A percentile compares a stretch with the other conserved stretches of the same genome.
Conservation (phyloP, 169 alveolate genomes). For the Plasmodium berghei region DNA sequence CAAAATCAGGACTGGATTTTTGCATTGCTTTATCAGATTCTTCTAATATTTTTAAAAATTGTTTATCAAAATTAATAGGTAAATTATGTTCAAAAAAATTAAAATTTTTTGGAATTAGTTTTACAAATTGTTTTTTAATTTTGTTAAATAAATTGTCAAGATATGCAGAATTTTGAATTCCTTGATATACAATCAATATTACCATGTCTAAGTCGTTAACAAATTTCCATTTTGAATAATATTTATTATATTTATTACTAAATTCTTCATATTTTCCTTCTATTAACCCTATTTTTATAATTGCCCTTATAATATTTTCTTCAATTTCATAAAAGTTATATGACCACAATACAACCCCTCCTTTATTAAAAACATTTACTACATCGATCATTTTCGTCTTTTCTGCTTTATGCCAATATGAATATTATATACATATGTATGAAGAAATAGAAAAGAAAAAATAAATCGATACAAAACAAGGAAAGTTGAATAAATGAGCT, state of each 20-base stretch:
- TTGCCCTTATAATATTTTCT: conserved; percentile 41
- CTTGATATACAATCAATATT: conserved; percentile 55
- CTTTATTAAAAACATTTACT: conserved; percentile 61
- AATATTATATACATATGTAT: background rate
- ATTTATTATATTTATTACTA: conserved; percentile 43
- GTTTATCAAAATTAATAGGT: conserved; percentile 47
- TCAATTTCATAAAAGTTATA: conserved; percentile 61
- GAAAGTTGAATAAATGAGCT: too few relatives aligned
- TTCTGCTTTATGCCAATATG: background rate
- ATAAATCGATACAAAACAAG: background rate
- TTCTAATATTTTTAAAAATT: conserved; percentile 55
- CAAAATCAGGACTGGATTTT: background rate
- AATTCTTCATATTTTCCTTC: conserved; percentile 53
- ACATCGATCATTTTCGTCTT: conserved; percentile 63
- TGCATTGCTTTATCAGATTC: conserved; percentile 5
- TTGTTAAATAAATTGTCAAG: conserved; percentile 37
- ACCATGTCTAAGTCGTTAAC: conserved; percentile 68
- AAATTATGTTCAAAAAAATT: conserved; percentile 21
- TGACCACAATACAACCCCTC: conserved; percentile 76
- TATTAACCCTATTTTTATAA: conserved; percentile 43
- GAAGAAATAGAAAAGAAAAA: background rate
- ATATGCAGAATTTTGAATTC: conserved; percentile 60
- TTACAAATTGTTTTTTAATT: conserved; percentile 53
- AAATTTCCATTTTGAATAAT: conserved; percentile 47
- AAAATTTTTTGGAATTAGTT: conserved; percentile 29